phyloP scores from a whole-genome alignment of 2,329 filamentous ascomycete species.

The Monilinia aucupariae region DNA sequence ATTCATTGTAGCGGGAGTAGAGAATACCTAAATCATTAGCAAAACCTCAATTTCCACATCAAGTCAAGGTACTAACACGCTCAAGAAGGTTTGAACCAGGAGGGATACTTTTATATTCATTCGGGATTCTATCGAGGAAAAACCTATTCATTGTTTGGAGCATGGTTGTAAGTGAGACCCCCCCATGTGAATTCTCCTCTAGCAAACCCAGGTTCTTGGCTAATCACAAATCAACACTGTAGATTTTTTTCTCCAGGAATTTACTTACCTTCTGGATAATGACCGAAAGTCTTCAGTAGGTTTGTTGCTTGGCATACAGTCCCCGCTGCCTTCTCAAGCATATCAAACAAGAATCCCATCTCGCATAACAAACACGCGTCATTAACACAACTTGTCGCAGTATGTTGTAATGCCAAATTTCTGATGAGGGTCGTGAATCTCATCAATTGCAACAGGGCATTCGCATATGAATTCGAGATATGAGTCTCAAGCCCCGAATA shows the following conservation, averaged over 20 bases:
- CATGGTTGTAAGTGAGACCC: slow-evolving; percentile 67
- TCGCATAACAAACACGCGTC: slow-evolving; percentile 89
- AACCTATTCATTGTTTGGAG: slow-evolving; percentile 84
- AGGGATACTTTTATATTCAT: slow-evolving; percentile 67
- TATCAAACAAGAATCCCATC: slow-evolving; percentile 91
- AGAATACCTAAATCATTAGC: slow-evolving; percentile 47
- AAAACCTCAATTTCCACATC: slow-evolving; percentile 6
- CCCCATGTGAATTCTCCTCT: slow-evolving; percentile 71
- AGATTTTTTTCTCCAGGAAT: background rate
- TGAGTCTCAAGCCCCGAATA: slow-evolving; percentile 94
- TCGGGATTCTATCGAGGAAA: slow-evolving; percentile 71
- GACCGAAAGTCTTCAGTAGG: slow-evolving; percentile 81
- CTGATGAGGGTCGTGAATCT: slow-evolving; percentile 84
- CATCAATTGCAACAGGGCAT: slow-evolving; percentile 83
- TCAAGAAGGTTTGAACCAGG: slow-evolving; percentile 62
- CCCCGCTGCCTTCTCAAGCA: slow-evolving; percentile 92
- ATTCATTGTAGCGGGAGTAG: slow-evolving; percentile 63
- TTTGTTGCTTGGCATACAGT: slow-evolving; percentile 96
- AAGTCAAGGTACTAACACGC: slow-evolving; percentile 43
- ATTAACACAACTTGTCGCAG: slow-evolving; percentile 74
- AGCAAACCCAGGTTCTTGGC: slow-evolving; percentile 72
- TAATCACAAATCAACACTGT: slow-evolving; percentile 33
- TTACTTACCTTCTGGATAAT: slow-evolving; percentile 63
- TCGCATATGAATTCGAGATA: slow-evolving; percentile 94
- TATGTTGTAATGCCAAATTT: slow-evolving; percentile 83